phyloP scores from a whole-genome alignment of 2,329 filamentous ascomycete genomes.

The Basipetospora chlamydospora region DNA sequence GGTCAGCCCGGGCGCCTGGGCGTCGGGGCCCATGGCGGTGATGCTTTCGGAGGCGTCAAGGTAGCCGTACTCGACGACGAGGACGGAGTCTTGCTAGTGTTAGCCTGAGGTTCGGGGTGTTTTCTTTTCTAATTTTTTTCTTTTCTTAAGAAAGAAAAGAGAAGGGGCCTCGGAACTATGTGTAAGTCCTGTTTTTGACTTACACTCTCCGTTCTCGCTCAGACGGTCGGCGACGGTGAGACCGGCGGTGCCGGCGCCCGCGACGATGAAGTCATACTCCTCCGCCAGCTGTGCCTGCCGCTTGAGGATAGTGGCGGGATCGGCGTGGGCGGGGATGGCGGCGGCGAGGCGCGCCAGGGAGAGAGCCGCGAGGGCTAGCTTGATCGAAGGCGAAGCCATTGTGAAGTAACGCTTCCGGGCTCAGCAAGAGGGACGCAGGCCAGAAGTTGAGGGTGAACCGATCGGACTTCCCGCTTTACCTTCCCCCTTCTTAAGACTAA shows the following conservation, averaged over 20 bases:
- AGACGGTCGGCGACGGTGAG: slow-evolving; percentile 9
- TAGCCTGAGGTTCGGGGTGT: no score
- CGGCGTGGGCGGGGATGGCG: slow-evolving; percentile 1
- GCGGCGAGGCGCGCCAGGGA: neutral
- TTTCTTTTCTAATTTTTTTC: neutral
- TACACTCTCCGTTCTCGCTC: slow-evolving; percentile 9
- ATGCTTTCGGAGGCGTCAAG: slow-evolving; percentile 7
- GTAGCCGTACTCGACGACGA: slow-evolving; percentile 11
- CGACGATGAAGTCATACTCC: slow-evolving; percentile 11
- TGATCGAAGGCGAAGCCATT: no score
- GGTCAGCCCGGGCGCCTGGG: slow-evolving; percentile 8
- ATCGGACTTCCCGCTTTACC: no score
- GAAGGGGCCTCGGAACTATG: no score
- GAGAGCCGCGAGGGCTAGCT: no score
- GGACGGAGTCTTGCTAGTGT: slow-evolving; percentile 9
- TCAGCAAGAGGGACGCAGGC: no score
- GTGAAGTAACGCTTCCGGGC: no score
- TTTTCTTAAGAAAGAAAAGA: neutral
- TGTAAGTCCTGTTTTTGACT: neutral
- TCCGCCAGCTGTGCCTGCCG: slow-evolving; percentile 6
- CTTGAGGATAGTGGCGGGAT: slow-evolving; percentile 3
- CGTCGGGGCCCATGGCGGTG: slow-evolving; percentile 2
- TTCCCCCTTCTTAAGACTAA: no score
- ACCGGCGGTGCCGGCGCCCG: slow-evolving; percentile 9
- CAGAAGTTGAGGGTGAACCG: no score